Conservation (phyloP, 306 rosid species). For the Sicyos edulis region DNA sequence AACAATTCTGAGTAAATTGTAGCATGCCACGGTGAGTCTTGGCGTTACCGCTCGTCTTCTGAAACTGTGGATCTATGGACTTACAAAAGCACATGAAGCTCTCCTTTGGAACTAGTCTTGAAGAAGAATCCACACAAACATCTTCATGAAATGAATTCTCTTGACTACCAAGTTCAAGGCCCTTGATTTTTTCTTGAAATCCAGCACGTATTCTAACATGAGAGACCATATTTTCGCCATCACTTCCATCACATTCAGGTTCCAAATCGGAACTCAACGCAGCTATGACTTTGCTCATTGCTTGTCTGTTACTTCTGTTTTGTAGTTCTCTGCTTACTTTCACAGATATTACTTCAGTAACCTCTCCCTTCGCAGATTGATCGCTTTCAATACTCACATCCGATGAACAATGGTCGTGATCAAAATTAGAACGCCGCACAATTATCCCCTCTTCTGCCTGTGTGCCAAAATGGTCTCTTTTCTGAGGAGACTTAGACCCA, state of each 20-base stretch:
- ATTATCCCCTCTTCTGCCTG: slow-evolving; percentile 23
- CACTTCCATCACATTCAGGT: not conserved
- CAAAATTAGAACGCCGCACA: slow-evolving; percentile 25
- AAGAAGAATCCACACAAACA: slow-evolving; percentile 23
- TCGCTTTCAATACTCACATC: slow-evolving; percentile 26
- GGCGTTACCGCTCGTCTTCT: slow-evolving; percentile 13
- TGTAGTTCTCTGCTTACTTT: slow-evolving; percentile 21
- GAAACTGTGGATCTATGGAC: slow-evolving; percentile 28
- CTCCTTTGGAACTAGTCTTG: slow-evolving; percentile 23
- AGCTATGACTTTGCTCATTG: slow-evolving; percentile 23
- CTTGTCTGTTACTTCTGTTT: slow-evolving; percentile 25
- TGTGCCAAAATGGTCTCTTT: slow-evolving; percentile 14
- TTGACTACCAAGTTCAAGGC: slow-evolving; percentile 20
- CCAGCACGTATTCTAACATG: slow-evolving; percentile 20
- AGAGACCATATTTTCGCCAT: slow-evolving; percentile 22
- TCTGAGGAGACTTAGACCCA: too few relatives aligned
- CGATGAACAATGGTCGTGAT: slow-evolving; percentile 28
- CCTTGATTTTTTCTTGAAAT: slow-evolving; percentile 21
- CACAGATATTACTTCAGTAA: slow-evolving; percentile 23
- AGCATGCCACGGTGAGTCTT: slow-evolving; percentile 23
- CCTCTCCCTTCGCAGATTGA: slow-evolving; percentile 28
- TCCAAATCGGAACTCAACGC: slow-evolving; percentile 28
- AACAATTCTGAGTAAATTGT: slow-evolving; percentile 22
- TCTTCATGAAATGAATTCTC: slow-evolving; percentile 24
- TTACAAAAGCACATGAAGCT: slow-evolving; percentile 20